Base-by-base conservation (phyloP, 176 grass and related monocot species). In the Leersia perrieri region DNA sequence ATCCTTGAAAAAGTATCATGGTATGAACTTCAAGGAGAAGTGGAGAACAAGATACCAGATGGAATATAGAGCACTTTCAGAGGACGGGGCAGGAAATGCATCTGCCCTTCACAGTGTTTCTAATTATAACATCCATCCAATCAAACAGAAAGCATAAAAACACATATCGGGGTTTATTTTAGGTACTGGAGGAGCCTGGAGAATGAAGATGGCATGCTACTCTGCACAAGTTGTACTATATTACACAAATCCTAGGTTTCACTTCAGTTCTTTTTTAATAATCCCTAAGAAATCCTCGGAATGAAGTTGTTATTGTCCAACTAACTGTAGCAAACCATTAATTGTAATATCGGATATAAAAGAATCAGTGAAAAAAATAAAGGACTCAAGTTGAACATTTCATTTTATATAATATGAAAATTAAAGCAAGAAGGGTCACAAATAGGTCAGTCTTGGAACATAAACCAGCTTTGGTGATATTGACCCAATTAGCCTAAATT, bases 261-360 rank as follows among this genome's bases (percentile, higher is more conserved):
- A 40, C 25, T 28, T 69, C 36, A 31, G 7, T 10, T 51, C 18
- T 25, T 33, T 63, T 31, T 63, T 11, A 94, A 98, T 30, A 98
- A 78, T 72, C 88, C 88, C 87, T 98, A 88, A 11, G 88, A 89
- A 73, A 98, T 91, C 90, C 88, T 94, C n/a, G 92, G 90, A 47
- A 89, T 94, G 84, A 94, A 98, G 47, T 88, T 90, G 81, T 93
- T 98, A 28, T 91, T 85, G 77, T 98, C 95, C 86, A 98, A 83
- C 45, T 94, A 94, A 60, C 90, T 93, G 74, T 15, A 79, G 63
- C 67, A 84, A 66, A 82, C n/a, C 40, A n/a, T n/a, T n/a, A n/a
- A 76, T 80, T 45, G 33, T 33, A 23, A 34, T 13, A 55, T 22
- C n/a, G 5, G 26, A 84, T 13, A 44, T 16, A n/a, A n/a, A 38